Base-by-base conservation (phyloP, 495 filamentous ascomycete species). In the Evansstolkia leycettana region DNA sequence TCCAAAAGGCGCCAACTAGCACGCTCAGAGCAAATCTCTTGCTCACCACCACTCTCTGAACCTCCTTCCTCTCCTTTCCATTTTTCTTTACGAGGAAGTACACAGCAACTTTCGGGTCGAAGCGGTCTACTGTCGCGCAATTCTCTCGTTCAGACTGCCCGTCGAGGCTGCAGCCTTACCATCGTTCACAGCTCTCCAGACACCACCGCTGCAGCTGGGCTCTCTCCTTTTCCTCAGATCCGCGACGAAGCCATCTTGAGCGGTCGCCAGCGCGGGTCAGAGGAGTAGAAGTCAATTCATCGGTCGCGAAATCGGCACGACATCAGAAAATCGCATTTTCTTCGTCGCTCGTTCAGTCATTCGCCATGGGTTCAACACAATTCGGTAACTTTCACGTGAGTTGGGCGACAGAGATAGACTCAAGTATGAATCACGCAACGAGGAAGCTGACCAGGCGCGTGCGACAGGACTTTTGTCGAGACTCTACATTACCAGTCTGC, bases 401-500 rank as follows among this genome's bases (percentile, higher is more conserved):
- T 72, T 50, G 28, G 33, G 28, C 41, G 41, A 31, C 28, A 31
- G 35, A n/a, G 27, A 15, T n/a, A n/a, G 13, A 29, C 3, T n/a
- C 5, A 4, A 9, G 9, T 9, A 9, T 5, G 27, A 29, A 29
- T 4, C 5, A 6, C 3, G 10, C 27, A 29, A n/a, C 27, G 13
- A 15, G 13, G 6, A 29, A 9, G 20, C 20, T 23, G 20, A 23
- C 20, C 20, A 9, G 9, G 9, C 20, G 5, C 20, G 20, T 23
- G 33, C 46, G 42, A 56, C 48, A 93, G 83, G 66, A 90, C 63
- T 94, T 99, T 57, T 99, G 90, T 76, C 81, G 82, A 49, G 85
- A 94, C 65, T 87, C 87, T 43, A 95, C 89, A 42, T 69, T 99
- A 51, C 90, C 90, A 43, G 75, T 94, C 45, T 95, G 88, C 75